Percentiles rank a stretch among this genome's conserved stretches.
Evolutionary conservation across 352 stramenopile species (phyloP).

Genomic region (Vaucheria bursata): DNA sequence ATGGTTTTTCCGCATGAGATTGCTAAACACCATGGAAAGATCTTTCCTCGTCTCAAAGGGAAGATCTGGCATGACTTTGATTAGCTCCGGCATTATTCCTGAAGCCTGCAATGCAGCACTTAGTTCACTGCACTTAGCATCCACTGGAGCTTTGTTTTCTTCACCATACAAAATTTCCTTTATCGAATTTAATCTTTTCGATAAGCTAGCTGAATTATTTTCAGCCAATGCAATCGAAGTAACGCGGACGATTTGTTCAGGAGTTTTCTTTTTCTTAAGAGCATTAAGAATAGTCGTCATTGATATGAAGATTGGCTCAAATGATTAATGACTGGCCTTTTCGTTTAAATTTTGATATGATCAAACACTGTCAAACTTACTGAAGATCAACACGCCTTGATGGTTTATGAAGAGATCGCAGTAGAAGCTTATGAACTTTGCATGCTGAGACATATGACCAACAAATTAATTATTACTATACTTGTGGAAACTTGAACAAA

Average conservation of each 20-base stretch:
- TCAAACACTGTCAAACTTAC: too few relatives aligned
- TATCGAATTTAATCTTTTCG: conserved; percentile 69
- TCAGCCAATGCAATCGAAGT: conserved; percentile 22
- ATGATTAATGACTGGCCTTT: too few relatives aligned
- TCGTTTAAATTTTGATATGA: too few relatives aligned
- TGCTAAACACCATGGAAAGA: conserved; percentile 67
- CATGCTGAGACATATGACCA: too few relatives aligned
- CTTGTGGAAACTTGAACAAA: too few relatives aligned
- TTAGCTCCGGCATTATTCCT: conserved; percentile 62
- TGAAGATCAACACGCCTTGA: too few relatives aligned
- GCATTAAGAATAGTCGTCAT: too few relatives aligned
- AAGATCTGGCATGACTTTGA: conserved; percentile 59
- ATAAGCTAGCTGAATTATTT: conserved; percentile 29
- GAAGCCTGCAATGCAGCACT: conserved; percentile 61
- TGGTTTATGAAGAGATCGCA: too few relatives aligned
- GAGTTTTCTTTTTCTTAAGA: conserved; percentile 43
- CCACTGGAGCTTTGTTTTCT: conserved; percentile 52
- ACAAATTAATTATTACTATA: too few relatives aligned
- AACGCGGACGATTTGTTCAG: conserved; percentile 31
- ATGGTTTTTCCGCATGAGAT: conserved; percentile 72
- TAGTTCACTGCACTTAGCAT: conserved; percentile 55
- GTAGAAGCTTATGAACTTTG: too few relatives aligned
- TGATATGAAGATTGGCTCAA: too few relatives aligned
- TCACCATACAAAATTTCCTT: conserved; percentile 69
- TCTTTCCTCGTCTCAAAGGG: conserved; percentile 64